Evolutionary conservation across 2,329 filamentous ascomycete genomes (phyloP), one percentile per base, ranked within the genome.

Genomic region (Fusarium pseudoanthophilum): DNA sequence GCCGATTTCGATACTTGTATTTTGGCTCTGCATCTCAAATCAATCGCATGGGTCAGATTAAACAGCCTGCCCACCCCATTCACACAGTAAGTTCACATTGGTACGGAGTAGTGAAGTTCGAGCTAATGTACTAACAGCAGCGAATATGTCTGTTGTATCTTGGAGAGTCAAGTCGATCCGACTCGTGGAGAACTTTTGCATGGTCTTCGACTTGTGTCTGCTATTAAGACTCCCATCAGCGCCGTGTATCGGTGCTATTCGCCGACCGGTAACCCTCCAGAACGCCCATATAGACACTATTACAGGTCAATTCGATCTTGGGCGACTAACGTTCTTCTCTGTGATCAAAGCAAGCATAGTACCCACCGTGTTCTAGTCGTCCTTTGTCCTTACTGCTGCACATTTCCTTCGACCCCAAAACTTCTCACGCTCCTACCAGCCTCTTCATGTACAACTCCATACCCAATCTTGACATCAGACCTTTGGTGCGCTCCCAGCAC

Each of bases 401-500:
- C 48, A 14, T 52, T 20, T 0, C 53, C 63, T 43, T 60, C 36
- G 1, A 57, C 7, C 0, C 58, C 63, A 21, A 72, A 69, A 3
- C 52, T 64, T 5, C 34, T 16, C 0, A 64, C 16, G 8, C 20
- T 48, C 5, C 21, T 58, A 0, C 53, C 63, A 14, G 13, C 26
- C 16, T 59, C 37, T 2, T 65, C 42, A 1, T 68, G 34, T 0
- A 71, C 58, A 24, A 72, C 1, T 0, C 68, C 63, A 13, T 64
- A 72, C 0, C 63, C 63, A 21, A 64, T 58, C 4, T 18, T 69
- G 0, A 24, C 26, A 18, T 8, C 0, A 3, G 6, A 1, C 1
- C 36, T 7, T 4, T 30, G 6, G 9, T n/a, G 2, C 0, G 7
- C n/a, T 3, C 10, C n/a, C 2, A 24, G 14, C 0, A 7, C 5